Percentiles rank a stretch among this genome's conserved stretches.
These are phyloP conservation scores for Naganishia antarctica DNA, from an alignment of 768 basidiomycete genomes.

Conservation along the genomic window DNA sequence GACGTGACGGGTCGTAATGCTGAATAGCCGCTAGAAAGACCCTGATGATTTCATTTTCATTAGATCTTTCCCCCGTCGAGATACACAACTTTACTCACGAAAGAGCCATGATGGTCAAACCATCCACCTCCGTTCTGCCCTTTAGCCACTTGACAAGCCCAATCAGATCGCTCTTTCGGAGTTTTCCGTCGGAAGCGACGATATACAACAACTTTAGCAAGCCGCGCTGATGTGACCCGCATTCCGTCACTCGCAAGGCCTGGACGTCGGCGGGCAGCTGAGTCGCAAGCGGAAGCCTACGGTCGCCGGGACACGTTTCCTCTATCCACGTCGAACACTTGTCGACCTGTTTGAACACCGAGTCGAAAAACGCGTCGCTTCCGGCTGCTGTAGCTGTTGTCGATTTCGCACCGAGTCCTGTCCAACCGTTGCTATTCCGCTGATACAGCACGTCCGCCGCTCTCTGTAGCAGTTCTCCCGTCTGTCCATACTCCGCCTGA, in stretches of 20 bases:
- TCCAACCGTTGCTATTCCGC: neutral
- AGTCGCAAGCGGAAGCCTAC: constrained; percentile 10
- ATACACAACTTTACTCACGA: constrained; percentile 6
- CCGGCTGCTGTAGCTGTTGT: neutral
- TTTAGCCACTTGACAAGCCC: constrained; percentile 28
- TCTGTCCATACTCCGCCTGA: neutral
- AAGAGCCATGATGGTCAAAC: constrained; percentile 22
- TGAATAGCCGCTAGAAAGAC: constrained; percentile 24
- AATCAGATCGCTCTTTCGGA: constrained; percentile 15
- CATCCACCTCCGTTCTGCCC: constrained; percentile 14
- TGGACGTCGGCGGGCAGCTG: constrained; percentile 14
- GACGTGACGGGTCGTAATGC: constrained; percentile 17
- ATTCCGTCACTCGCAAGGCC: neutral
- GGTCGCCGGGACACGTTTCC: constrained; percentile 15
- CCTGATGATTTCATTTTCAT: neutral
- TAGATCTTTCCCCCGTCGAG: neutral
- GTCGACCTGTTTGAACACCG: constrained; percentile 19
- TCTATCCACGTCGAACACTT: constrained; percentile 8
- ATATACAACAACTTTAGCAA: constrained; percentile 18
- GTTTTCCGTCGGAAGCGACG: constrained; percentile 11
- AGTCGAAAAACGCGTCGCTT: constrained; percentile 12
- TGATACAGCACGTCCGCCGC: constrained; percentile 11
- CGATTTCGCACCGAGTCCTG: neutral
- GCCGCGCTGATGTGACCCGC: constrained; percentile 13
- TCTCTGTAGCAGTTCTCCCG: neutral